These are phyloP conservation scores for Fraxinus baroniana DNA, from an alignment of 305 asterid species.

Conservation along the genomic window DNA sequence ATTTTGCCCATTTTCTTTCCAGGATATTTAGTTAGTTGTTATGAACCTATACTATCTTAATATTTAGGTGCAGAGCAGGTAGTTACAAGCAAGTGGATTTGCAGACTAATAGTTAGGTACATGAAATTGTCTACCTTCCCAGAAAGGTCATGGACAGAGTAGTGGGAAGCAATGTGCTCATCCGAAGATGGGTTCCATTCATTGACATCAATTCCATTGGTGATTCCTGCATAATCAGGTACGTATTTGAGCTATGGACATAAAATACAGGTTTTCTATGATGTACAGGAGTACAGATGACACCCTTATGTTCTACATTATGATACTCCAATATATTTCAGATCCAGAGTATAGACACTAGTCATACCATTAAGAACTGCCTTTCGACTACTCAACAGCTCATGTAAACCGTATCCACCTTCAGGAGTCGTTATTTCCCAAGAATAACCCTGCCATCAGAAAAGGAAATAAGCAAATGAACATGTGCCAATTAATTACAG, in stretches of 20 bases:
- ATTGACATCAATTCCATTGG: constrained; percentile 74
- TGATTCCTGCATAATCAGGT: constrained; percentile 61
- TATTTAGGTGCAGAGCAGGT: neutral
- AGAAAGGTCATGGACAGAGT: constrained; percentile 71
- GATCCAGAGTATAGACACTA: neutral
- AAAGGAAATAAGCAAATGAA: constrained; percentile 16
- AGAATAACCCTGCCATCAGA: constrained; percentile 75
- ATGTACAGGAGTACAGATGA: neutral
- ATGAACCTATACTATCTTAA: neutral
- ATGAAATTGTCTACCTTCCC: constrained; percentile 64
- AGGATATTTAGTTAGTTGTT: neutral
- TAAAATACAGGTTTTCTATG: neutral
- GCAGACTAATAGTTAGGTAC: neutral
- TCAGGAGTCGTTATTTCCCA: constrained; percentile 93
- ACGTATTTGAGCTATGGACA: neutral
- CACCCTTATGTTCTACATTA: neutral
- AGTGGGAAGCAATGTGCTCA: constrained; percentile 51
- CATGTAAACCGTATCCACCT: constrained; percentile 89
- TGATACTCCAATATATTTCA: neutral
- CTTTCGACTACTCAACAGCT: constrained; percentile 64
- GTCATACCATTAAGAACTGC: constrained; percentile 64
- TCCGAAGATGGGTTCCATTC: constrained; percentile 91
- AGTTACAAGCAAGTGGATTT: neutral
- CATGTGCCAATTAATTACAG: neutral
- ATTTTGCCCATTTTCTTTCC: neutral